Conservation (phyloP, 164 flowering plant genomes). For the Cinnamomum micranthum region DNA sequence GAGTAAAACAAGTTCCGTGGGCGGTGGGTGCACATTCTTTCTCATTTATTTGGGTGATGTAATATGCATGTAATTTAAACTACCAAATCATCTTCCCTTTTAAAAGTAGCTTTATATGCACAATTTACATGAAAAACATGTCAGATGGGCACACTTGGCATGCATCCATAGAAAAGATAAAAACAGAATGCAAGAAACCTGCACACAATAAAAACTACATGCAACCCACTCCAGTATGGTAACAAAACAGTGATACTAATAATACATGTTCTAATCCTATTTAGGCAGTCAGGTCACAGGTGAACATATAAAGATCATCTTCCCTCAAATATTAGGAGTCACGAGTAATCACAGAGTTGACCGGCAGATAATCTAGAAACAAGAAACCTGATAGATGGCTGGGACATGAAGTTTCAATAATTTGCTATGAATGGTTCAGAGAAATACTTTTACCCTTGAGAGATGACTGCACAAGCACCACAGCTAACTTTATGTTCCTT, state of each 20-base stretch:
- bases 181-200: no score
- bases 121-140: no score
- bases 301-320: background rate
- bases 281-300: background rate
- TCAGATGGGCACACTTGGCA: no score
- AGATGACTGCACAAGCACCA: slow-evolving; percentile 61
- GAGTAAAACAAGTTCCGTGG: no score
- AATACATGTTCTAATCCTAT: background rate
- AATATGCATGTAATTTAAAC: no score
- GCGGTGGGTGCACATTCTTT: no score
- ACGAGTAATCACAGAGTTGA: background rate
- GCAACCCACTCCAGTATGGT: no score
- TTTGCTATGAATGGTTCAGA: background rate
- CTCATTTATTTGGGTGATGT: no score
- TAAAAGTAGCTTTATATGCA: no score
- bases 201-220: no score
- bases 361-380: background rate
- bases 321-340: background rate
- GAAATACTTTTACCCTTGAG: slow-evolving; percentile 38
- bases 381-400: background rate
- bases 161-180: no score
- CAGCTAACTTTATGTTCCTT: slow-evolving; percentile 70
- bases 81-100: no score
- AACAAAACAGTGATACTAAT: background rate
- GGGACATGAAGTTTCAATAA: background rate